A percentile compares a stretch with the other conserved stretches of the same genome.
Evolutionary conservation across 129 eudicot genomes (phyloP).

Genomic region (Helianthus tuberosus): DNA sequence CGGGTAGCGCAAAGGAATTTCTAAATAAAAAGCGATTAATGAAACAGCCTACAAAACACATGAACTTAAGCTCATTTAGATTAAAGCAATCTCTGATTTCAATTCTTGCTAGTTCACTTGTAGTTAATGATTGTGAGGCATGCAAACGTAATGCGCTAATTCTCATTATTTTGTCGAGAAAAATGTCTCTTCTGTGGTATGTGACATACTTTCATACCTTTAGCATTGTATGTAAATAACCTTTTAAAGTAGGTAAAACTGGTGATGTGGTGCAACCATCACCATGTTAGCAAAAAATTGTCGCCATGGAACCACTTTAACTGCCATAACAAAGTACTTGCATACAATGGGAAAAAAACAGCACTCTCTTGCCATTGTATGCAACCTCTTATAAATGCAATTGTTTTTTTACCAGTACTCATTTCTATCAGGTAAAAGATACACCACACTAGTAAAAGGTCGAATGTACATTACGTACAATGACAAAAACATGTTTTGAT

Average conservation of each 20-base stretch:
- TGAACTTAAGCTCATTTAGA: neutral
- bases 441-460: neutral
- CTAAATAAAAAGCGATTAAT: slow-evolving; percentile 80
- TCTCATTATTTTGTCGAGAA: neutral
- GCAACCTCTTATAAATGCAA: no score
- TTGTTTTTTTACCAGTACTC: no score
- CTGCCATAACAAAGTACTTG: neutral
- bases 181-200: neutral
- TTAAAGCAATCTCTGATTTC: neutral
- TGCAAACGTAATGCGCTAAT: slow-evolving; percentile 6
- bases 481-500: neutral
- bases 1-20: slow-evolving; percentile 91
- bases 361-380: neutral
- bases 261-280: no score
- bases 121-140: neutral
- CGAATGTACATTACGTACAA: neutral
- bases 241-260: no score
- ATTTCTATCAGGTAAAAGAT: no score
- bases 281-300: neutral
- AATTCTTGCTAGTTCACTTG: slow-evolving; percentile 3
- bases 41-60: slow-evolving; percentile 70
- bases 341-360: neutral
- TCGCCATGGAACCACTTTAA: neutral
- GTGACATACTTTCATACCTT: neutral
- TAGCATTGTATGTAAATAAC: neutral